These are phyloP conservation scores for Backusella morwellensis DNA, from an alignment of 192 early-diverging fungal species.

Conservation along the genomic window DNA sequence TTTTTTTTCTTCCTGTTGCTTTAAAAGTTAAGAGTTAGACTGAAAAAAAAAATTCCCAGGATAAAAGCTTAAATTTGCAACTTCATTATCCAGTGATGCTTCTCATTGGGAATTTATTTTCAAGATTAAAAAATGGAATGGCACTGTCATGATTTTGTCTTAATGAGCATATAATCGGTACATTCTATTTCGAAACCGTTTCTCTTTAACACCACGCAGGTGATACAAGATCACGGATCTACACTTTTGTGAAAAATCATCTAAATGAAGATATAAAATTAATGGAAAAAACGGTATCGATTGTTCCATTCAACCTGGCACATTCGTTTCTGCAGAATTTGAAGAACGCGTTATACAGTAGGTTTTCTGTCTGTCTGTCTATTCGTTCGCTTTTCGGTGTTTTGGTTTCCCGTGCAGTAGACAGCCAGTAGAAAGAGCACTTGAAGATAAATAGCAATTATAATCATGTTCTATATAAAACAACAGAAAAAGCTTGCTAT, in stretches of 20 bases:
- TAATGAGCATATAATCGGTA: background rate
- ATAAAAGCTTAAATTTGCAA: background rate
- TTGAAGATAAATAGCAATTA: no score
- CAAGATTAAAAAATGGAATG: background rate
- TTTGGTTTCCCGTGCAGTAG: no score
- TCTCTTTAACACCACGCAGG: background rate
- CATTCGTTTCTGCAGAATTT: no score
- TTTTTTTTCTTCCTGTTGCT: background rate
- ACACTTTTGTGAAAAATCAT: background rate
- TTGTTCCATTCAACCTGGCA: no score
- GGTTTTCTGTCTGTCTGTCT: no score
- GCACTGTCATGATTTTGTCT: background rate
- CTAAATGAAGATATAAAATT: background rate
- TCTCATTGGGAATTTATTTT: background rate
- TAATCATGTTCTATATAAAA: no score
- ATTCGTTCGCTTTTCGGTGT: no score
- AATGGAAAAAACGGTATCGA: no score
- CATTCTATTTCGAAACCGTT: background rate
- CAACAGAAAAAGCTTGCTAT: no score
- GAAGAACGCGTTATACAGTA: no score
- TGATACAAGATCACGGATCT: background rate
- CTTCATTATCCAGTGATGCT: background rate
- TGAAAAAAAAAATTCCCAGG: background rate
- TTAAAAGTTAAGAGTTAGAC: no score
- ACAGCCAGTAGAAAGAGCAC: no score